Evolutionary conservation across 106 monocot species (phyloP).

Genomic region (Triglochin maritima): DNA sequence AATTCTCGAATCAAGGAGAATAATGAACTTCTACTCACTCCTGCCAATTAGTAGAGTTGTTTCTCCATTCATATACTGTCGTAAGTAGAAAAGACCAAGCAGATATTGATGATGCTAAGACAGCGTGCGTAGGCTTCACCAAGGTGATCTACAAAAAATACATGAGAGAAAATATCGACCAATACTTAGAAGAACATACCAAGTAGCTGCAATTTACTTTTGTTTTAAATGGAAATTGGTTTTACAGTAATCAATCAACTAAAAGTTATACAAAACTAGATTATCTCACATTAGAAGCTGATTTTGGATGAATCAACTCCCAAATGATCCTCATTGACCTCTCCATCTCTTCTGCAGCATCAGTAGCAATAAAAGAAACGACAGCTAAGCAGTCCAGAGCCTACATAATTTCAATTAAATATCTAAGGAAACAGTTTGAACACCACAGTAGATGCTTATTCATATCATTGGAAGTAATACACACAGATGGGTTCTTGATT

Average conservation of each 20-base stretch:
- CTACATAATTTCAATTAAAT: constrained; percentile 15
- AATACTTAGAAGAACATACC: too few species aligned
- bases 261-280: background rate
- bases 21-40: constrained; percentile 42
- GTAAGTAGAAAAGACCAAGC: constrained; percentile 92
- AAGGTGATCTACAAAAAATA: background rate
- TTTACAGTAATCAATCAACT: too few species aligned
- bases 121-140: constrained; percentile 35
- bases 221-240: too few species aligned
- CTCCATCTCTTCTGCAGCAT: constrained; percentile 61
- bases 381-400: constrained; percentile 71
- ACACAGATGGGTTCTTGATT: constrained; percentile 56
- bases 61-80: constrained; percentile 47
- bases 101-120: constrained; percentile 63
- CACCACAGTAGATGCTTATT: background rate
- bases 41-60: constrained; percentile 68
- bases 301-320: constrained; percentile 80
- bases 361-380: constrained; percentile 73
- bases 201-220: too few species aligned
- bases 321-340: constrained; percentile 76
- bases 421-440: background rate
- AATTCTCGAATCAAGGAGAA: background rate
- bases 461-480: background rate
- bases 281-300: constrained; percentile 53
- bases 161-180: too few species aligned